These are phyloP conservation scores for Talaromyces thailandensis DNA, from an alignment of 495 filamentous ascomycete species.

Conservation along the genomic window DNA sequence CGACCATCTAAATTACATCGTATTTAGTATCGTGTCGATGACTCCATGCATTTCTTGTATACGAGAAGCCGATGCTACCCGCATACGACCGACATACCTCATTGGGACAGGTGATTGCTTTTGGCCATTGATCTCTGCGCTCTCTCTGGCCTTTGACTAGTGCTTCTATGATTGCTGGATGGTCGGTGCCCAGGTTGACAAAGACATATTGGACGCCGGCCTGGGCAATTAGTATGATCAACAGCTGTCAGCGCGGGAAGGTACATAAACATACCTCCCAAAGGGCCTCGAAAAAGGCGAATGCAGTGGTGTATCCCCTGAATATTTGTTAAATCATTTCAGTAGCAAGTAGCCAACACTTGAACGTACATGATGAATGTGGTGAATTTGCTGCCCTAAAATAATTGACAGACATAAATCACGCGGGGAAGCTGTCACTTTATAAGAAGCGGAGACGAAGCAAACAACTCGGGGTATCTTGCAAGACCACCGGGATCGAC, in stretches of 20 bases:
- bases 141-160: slow-evolving; percentile 80
- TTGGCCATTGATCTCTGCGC: slow-evolving; percentile 61
- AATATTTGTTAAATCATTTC: background rate
- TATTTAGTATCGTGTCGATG: too few relatives aligned
- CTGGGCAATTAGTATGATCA: slow-evolving; percentile 23
- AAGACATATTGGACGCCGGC: slow-evolving; percentile 86
- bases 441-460: background rate
- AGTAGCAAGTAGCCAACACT: background rate
- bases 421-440: background rate
- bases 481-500: background rate
- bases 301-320: slow-evolving; percentile 60
- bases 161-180: slow-evolving; percentile 89
- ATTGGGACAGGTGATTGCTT: slow-evolving; percentile 88
- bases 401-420: background rate
- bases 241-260: background rate
- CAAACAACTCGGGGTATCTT: background rate
- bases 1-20: slow-evolving; percentile 97
- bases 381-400: background rate
- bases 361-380: background rate
- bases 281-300: slow-evolving; percentile 91
- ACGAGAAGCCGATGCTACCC: background rate
- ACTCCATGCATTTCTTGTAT: too few relatives aligned
- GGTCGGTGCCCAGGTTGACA: slow-evolving; percentile 92
- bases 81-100: slow-evolving; percentile 35
- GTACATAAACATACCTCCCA: slow-evolving; percentile 50